Evolutionary conservation across 106 monocot genomes (phyloP).

Genomic region (Dendrobium chrysotoxum): DNA sequence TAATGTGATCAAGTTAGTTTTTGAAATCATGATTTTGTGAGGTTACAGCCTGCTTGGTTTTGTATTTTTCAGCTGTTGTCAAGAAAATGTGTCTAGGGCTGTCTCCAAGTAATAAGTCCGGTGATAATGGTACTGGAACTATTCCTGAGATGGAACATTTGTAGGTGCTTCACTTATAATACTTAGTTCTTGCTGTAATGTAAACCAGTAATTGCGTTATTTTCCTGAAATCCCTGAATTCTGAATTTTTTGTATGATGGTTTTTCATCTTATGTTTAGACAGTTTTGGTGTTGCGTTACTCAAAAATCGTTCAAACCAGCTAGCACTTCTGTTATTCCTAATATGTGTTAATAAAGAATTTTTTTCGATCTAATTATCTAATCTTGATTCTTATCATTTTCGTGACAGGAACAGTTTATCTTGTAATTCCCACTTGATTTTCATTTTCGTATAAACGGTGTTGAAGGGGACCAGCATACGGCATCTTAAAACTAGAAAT

Average conservation of each 20-base stretch:
- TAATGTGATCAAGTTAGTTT: not conserved
- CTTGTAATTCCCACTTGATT: not conserved
- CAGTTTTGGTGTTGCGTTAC: not conserved
- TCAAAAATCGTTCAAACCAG: not conserved
- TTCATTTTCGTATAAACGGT: not conserved
- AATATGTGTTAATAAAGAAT: not conserved
- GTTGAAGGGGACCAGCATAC: not conserved
- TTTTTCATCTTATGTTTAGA: not conserved
- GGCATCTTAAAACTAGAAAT: constrained; percentile 14
- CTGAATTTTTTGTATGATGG: not conserved
- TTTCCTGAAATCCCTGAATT: not conserved
- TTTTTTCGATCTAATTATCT: not conserved
- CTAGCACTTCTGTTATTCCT: not conserved
- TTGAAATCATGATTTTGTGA: not conserved
- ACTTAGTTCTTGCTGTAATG: not conserved
- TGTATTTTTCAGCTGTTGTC: not conserved
- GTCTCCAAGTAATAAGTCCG: not conserved
- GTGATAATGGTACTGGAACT: not conserved
- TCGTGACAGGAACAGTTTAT: not conserved
- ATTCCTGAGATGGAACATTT: not conserved
- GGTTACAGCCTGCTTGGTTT: not conserved
- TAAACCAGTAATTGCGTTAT: not conserved
- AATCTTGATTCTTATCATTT: constrained; percentile 1
- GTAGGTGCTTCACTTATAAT: not conserved
- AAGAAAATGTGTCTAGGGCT: not conserved